These are phyloP conservation scores for Castanospermum australe DNA, from an alignment of 306 rosid species.

Conservation along the genomic window DNA sequence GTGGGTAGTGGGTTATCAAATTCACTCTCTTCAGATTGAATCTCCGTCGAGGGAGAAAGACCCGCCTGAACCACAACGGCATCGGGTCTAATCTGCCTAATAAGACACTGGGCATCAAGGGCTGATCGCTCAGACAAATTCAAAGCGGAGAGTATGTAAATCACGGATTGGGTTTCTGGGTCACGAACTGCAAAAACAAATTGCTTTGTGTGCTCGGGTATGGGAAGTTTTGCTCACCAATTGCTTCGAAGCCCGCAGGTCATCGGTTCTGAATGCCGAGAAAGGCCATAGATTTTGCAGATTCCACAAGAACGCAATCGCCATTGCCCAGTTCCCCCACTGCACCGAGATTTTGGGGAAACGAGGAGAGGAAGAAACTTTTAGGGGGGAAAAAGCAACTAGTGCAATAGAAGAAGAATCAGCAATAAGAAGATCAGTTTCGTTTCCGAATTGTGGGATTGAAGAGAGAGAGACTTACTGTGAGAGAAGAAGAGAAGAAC, in stretches of 20 bases:
- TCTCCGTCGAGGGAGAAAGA: conserved; percentile 29
- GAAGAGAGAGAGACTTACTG: no score
- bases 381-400: neutral
- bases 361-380: neutral
- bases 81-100: conserved; percentile 67
- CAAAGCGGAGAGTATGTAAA: conserved; percentile 67
- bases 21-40: conserved; percentile 37
- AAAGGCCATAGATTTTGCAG: conserved; percentile 76
- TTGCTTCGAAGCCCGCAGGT: conserved; percentile 49
- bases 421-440: no score
- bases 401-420: neutral
- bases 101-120: conserved; percentile 49
- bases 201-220: conserved; percentile 64
- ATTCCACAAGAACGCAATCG: conserved; percentile 44
- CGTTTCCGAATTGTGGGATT: no score
- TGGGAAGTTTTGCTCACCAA: conserved; percentile 53
- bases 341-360: neutral
- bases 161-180: conserved; percentile 50
- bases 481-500: no score
- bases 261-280: conserved; percentile 43
- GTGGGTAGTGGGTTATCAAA: conserved; percentile 50
- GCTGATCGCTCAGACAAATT: conserved; percentile 69
- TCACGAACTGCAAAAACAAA: conserved; percentile 66
- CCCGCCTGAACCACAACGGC: conserved; percentile 65
- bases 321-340: conserved; percentile 33